Conservation (phyloP, 768 basidiomycete species). For the Melanogaster broomeanus region DNA sequence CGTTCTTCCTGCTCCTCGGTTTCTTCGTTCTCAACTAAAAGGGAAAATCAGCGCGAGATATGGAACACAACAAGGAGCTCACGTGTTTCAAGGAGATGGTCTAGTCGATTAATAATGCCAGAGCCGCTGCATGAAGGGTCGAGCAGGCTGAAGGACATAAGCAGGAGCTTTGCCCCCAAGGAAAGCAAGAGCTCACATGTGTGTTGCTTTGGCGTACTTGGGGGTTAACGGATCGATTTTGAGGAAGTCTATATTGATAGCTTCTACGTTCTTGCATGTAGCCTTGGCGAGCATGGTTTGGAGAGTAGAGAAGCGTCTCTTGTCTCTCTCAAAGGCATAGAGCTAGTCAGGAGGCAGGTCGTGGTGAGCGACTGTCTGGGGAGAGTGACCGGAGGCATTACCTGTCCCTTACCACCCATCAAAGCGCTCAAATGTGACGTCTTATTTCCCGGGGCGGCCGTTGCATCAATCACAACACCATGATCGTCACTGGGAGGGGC, state of each 20-base stretch:
- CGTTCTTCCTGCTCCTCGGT: constrained; percentile 64
- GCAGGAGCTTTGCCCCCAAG: background rate
- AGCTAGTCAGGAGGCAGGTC: constrained; percentile 43
- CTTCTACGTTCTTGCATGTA: constrained; percentile 75
- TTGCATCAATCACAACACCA: constrained; percentile 83
- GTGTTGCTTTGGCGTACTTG: constrained; percentile 68
- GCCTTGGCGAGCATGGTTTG: constrained; percentile 85
- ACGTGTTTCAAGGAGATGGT: constrained; percentile 81
- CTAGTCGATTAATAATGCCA: constrained; percentile 87
- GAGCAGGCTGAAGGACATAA: constrained; percentile 57
- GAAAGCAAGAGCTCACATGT: constrained; percentile 65
- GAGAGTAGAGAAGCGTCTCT: constrained; percentile 78
- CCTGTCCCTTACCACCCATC: constrained; percentile 82
- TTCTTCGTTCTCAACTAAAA: constrained; percentile 58
- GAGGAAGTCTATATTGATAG: constrained; percentile 83
- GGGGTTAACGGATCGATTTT: constrained; percentile 66
- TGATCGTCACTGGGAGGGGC: constrained; percentile 57
- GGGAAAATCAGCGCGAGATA: constrained; percentile 2
- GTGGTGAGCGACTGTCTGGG: background rate
- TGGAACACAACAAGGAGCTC: constrained; percentile 15
- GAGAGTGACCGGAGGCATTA: constrained; percentile 24
- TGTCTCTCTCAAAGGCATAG: constrained; percentile 89
- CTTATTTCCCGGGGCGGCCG: constrained; percentile 97
- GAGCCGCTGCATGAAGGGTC: constrained; percentile 98
- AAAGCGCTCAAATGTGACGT: constrained; percentile 91